phyloP scores from a whole-genome alignment of 2,329 filamentous ascomycete genomes.

The Xylaria sp. region DNA sequence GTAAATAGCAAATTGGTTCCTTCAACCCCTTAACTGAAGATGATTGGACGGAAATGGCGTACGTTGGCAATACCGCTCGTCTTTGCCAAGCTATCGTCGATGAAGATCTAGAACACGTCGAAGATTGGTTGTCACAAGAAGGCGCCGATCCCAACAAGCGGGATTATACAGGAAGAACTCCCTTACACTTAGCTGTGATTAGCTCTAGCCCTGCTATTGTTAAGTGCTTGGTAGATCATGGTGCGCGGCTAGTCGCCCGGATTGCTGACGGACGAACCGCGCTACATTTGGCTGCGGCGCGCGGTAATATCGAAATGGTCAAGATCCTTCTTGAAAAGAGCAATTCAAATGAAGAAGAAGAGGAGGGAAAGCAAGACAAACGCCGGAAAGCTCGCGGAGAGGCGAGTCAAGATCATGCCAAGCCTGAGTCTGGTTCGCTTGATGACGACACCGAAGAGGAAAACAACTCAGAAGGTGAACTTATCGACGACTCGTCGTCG shows the following conservation, averaged over 20 bases:
- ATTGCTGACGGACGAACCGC: slow-evolving; percentile 83
- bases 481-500: slow-evolving; percentile 59
- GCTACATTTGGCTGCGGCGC: slow-evolving; percentile 80
- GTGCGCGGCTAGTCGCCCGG: slow-evolving; percentile 77
- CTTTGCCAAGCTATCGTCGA: slow-evolving; percentile 86
- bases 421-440: slow-evolving; percentile 37
- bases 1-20: slow-evolving; percentile 61
- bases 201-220: slow-evolving; percentile 76
- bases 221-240: slow-evolving; percentile 74
- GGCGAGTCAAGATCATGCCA: slow-evolving; percentile 39
- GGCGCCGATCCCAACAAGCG: slow-evolving; percentile 76
- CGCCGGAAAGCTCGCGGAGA: slow-evolving; percentile 54
- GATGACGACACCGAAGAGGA: slow-evolving; percentile 50
- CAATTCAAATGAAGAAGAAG: slow-evolving; percentile 75
- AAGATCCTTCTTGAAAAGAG: slow-evolving; percentile 78
- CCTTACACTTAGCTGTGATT: slow-evolving; percentile 79
- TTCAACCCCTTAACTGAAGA: slow-evolving; percentile 85
- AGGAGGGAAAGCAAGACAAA: slow-evolving; percentile 66
- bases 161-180: slow-evolving; percentile 81
- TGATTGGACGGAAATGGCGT: slow-evolving; percentile 93
- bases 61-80: slow-evolving; percentile 79
- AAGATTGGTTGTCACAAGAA: slow-evolving; percentile 75
- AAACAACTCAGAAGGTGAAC: slow-evolving; percentile 57
- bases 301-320: slow-evolving; percentile 75
- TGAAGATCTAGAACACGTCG: slow-evolving; percentile 73